phyloP scores from a whole-genome alignment of 371 early-diverging fungal genomes.

The Circinella minor region DNA sequence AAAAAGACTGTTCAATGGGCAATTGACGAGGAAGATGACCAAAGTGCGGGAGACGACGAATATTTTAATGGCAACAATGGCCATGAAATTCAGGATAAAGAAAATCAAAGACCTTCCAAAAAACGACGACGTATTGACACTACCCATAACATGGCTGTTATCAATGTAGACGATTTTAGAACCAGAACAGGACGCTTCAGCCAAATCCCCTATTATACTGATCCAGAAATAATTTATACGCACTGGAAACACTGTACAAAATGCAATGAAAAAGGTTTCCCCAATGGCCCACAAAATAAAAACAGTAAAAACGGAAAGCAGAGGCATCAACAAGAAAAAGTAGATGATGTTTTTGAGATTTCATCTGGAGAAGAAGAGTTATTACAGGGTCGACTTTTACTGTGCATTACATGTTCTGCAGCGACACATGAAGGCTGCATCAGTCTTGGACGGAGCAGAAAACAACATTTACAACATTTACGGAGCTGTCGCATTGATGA shows the following conservation, averaged over 20 bases:
- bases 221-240: neutral
- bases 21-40: neutral
- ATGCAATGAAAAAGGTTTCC: neutral
- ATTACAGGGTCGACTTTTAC: constrained; percentile 37
- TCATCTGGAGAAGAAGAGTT: constrained; percentile 35
- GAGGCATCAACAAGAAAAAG: neutral
- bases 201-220: neutral
- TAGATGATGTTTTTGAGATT: constrained; percentile 4
- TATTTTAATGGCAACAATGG: neutral
- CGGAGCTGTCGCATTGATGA: neutral
- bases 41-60: neutral
- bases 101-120: neutral
- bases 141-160: neutral
- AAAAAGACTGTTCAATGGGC: too few species aligned
- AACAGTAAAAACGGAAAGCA: neutral
- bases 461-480: neutral
- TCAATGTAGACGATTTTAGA: neutral
- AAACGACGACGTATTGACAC: too few species aligned
- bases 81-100: neutral
- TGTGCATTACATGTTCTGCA: constrained; percentile 49
- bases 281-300: constrained; percentile 5
- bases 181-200: neutral
- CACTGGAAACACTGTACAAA: constrained; percentile 21
- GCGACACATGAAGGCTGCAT: constrained; percentile 45
- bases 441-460: constrained; percentile 1